Base-by-base conservation (phyloP, 148 eudicot species). In the Chenopodium suecicum region DNA sequence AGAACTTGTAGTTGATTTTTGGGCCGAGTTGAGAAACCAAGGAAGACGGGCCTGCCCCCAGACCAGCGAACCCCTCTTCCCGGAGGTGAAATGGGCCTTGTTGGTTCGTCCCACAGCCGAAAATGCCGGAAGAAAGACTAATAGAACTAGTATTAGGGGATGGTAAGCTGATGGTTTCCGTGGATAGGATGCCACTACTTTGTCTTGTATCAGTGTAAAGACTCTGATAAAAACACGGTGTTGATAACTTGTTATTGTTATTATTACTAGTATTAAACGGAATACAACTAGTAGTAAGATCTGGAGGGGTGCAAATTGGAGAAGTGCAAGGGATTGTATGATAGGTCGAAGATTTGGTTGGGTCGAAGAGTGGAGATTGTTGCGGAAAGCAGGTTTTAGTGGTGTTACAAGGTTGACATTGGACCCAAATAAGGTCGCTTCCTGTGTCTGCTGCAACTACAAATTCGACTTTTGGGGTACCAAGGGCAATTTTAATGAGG, bases 361-460 rank as follows among this genome's bases (percentile, higher is more conserved):
- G 19, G 14, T 37, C 41, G 54, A 50, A 50, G 54, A 50, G 54
- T 50, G 54, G 54, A 50, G 14, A 9, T 13, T 9, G 13, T 50
- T 50, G 54, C 0, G 10, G 11, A 41, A 41, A 4, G 73, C 20
- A 71, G 14, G 65, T 0, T 0, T 29, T 32, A 2, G 34, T 32
- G 4, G 34, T 32, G 34, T 32, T 12, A 77, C 88, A 88, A 10
- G 88, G 83, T 9, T 76, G 32, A 50, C 90, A 88, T 69, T 86
- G 88, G 31, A 78, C 23, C 90, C 88, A 88, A 19, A 74, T 84
- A 4, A 84, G 69, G 66, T 86, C 88, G 27, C 90, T 88, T 13
- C 88, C 90, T 1, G 88, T 88, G 56, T 88, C 90, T 20, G 78
- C 85, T 2, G 69, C n/a, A 0, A 77, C 87, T 9, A 80, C 4